Conservation (phyloP, 768 basidiomycete species). For the Lepiota brunneoincarnata region DNA sequence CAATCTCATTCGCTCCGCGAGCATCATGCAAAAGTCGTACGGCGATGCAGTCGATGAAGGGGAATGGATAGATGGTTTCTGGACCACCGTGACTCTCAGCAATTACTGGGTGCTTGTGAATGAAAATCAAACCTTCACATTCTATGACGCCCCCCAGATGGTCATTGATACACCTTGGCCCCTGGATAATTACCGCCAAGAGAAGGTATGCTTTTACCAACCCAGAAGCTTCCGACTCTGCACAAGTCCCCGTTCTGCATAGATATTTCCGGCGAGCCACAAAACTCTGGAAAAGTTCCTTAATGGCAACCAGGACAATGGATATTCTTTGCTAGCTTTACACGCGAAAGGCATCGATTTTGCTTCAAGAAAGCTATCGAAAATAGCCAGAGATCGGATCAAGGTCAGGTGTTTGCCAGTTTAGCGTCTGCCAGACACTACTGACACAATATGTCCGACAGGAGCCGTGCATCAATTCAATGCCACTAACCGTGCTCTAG, state of each 20-base stretch:
- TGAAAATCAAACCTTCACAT: slow-evolving; percentile 39
- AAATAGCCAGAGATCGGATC: slow-evolving; percentile 4
- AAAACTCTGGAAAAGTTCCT: slow-evolving; percentile 27
- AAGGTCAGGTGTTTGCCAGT: background rate
- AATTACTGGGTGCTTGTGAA: slow-evolving; percentile 44
- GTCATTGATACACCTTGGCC: slow-evolving; percentile 36
- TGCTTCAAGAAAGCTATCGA: slow-evolving; percentile 14
- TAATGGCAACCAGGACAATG: slow-evolving; percentile 21
- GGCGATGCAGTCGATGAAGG: slow-evolving; percentile 23
- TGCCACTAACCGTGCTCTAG: slow-evolving; percentile 17
- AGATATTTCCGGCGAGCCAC: slow-evolving; percentile 15
- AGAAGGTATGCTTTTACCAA: slow-evolving; percentile 9
- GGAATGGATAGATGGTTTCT: slow-evolving; percentile 32
- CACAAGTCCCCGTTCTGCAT: slow-evolving; percentile 14
- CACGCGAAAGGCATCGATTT: slow-evolving; percentile 29
- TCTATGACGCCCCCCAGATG: slow-evolving; percentile 32
- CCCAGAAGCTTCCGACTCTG: background rate
- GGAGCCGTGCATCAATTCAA: slow-evolving; percentile 2
- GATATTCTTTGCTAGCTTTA: slow-evolving; percentile 22
- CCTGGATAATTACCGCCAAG: slow-evolving; percentile 19
- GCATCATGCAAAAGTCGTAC: background rate
- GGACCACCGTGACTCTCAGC: slow-evolving; percentile 37
- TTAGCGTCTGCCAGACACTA: background rate
- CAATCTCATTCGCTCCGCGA: slow-evolving; percentile 26
- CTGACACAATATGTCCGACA: slow-evolving; percentile 6